A percentile compares a stretch with the other conserved stretches of the same genome.
phyloP scores from a whole-genome alignment of 139 green algal genomes.

The Trebouxia sp. region DNA sequence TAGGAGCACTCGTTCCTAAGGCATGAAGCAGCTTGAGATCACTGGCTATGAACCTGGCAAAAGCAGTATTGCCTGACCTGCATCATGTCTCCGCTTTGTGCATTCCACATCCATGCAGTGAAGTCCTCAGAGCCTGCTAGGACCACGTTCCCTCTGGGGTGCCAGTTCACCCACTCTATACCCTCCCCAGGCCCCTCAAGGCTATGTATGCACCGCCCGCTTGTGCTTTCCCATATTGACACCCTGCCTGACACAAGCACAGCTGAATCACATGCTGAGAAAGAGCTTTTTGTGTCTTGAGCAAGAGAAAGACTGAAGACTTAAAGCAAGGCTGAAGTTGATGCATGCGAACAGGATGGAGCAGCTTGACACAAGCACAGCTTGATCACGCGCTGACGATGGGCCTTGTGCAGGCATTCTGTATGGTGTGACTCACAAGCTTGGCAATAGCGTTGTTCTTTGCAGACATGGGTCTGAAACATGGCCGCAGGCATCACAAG shows the following conservation, averaged over 20 bases:
- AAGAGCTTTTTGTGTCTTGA: too few relatives aligned
- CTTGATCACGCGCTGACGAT: too few relatives aligned
- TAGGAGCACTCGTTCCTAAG: neutral
- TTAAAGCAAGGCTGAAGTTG: too few relatives aligned
- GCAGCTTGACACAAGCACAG: too few relatives aligned
- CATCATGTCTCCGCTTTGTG: constrained; percentile 83
- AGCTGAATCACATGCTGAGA: neutral
- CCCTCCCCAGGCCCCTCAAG: constrained; percentile 82
- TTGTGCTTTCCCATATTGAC: constrained; percentile 68
- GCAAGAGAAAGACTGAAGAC: too few relatives aligned
- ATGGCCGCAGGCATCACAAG: too few relatives aligned
- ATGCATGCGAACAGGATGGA: too few relatives aligned
- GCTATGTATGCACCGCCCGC: constrained; percentile 51
- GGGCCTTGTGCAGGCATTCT: too few relatives aligned
- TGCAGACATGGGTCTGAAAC: too few relatives aligned
- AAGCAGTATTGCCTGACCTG: constrained; percentile 50
- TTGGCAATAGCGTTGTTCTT: too few relatives aligned
- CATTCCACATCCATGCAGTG: constrained; percentile 96
- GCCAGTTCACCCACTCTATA: constrained; percentile 92
- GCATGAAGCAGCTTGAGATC: neutral
- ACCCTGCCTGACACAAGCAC: constrained; percentile 48
- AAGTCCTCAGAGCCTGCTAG: constrained; percentile 92
- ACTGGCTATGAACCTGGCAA: neutral
- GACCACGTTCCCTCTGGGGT: constrained; percentile 88
- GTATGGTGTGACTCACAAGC: too few relatives aligned